A percentile compares a stretch with the other conserved stretches of the same genome.
Evolutionary conservation across 1,139 yeast genomes (phyloP).

Genomic region (Schizosaccharomyces versatilis): DNA sequence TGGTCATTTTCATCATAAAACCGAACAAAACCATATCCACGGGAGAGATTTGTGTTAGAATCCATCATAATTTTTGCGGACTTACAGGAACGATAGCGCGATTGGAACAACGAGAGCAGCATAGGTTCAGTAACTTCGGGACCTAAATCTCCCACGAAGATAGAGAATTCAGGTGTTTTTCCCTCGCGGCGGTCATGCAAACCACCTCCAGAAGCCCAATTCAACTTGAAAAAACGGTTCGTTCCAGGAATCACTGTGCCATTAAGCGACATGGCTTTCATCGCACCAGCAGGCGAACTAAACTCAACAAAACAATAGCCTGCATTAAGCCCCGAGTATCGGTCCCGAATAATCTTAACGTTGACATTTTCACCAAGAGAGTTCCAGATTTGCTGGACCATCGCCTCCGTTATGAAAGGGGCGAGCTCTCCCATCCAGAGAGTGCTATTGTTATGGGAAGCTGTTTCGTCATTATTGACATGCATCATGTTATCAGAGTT

Average conservation of each 20-base stretch:
- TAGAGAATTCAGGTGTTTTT: conserved; percentile 37
- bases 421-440: conserved; percentile 94
- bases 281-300: conserved; percentile 39
- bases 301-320: conserved; percentile 81
- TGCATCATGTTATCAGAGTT: too few species aligned
- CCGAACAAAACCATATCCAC: conserved; percentile 86
- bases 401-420: conserved; percentile 58
- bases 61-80: conserved; percentile 79
- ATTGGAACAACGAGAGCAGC: conserved; percentile 39
- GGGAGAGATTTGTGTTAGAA: conserved; percentile 47
- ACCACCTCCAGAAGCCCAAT: conserved; percentile 70
- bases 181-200: conserved; percentile 20
- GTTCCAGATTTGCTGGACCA: conserved; percentile 47
- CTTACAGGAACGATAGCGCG: conserved; percentile 49
- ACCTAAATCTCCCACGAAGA: conserved; percentile 71
- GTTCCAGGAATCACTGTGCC: conserved; percentile 47
- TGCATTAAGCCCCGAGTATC: conserved; percentile 29
- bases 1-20: conserved; percentile 52
- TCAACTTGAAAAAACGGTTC: conserved; percentile 43
- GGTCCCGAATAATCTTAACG: conserved; percentile 41
- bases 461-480: too few species aligned
- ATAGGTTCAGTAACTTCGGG: conserved; percentile 55
- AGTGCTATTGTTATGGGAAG: conserved; percentile 15
- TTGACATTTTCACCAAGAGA: conserved; percentile 29
- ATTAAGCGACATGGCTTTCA: conserved; percentile 44